Evolutionary conservation across 495 filamentous ascomycete genomes (phyloP).

Genomic region (Daldinia bambusicola): DNA sequence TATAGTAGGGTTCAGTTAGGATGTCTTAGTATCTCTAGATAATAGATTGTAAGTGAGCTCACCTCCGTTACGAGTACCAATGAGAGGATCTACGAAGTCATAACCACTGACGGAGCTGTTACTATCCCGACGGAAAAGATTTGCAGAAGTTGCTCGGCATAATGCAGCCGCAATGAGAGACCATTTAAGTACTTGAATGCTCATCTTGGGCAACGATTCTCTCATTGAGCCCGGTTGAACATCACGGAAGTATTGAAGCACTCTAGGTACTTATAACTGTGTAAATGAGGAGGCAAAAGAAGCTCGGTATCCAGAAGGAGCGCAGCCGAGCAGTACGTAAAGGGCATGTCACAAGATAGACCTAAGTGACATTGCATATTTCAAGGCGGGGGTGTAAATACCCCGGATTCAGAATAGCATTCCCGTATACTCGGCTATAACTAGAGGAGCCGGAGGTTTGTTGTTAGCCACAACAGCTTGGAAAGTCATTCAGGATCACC

Average conservation of each 20-base stretch:
- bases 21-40: background rate
- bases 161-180: conserved; percentile 32
- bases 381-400: conserved; percentile 36
- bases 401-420: conserved; percentile 32
- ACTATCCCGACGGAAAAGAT: conserved; percentile 9
- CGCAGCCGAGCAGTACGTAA: conserved; percentile 20
- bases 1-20: conserved; percentile 37
- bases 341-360: conserved; percentile 31
- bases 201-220: conserved; percentile 33
- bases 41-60: conserved; percentile 65
- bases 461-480: conserved; percentile 8
- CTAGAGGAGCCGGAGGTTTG: background rate
- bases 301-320: conserved; percentile 14
- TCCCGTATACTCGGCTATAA: conserved; percentile 30
- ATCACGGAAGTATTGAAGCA: background rate
- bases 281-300: background rate
- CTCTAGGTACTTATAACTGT: background rate
- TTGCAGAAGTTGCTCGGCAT: conserved; percentile 25
- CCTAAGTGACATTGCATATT: conserved; percentile 36
- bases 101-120: conserved; percentile 34
- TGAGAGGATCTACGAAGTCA: conserved; percentile 64
- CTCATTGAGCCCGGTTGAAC: conserved; percentile 22
- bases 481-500: conserved; percentile 23
- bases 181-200: conserved; percentile 34
- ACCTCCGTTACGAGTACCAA: conserved; percentile 69